Percentiles rank a stretch among this genome's conserved stretches.
Conservation (phyloP, 108 stramenopile species). For the Mayamaea pseudoterrestris region DNA sequence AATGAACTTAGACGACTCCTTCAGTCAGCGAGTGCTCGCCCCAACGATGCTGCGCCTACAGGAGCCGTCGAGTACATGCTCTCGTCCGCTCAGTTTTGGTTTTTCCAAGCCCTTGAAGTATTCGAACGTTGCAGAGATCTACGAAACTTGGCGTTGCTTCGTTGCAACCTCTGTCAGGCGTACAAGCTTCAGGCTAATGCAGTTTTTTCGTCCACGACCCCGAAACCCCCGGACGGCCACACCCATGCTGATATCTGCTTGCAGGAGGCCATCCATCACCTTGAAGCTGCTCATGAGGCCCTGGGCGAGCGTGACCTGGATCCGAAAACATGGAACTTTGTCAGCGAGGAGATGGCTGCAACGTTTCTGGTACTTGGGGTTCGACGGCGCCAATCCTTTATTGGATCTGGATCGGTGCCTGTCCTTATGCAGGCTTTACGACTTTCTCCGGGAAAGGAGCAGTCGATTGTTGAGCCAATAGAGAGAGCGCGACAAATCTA, state of each 20-base stretch:
- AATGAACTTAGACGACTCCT: constrained; percentile 40
- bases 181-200: constrained; percentile 65
- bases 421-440: constrained; percentile 36
- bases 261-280: constrained; percentile 63
- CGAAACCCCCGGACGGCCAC: constrained; percentile 1
- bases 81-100: constrained; percentile 75
- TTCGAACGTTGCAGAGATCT: constrained; percentile 48
- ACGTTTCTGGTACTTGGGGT: constrained; percentile 71
- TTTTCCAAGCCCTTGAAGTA: constrained; percentile 41
- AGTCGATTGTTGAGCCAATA: constrained; percentile 71
- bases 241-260: constrained; percentile 60
- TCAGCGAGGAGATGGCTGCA: constrained; percentile 67
- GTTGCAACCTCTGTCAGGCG: constrained; percentile 73
- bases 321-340: constrained; percentile 75
- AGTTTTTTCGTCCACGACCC: constrained; percentile 28
- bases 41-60: not conserved
- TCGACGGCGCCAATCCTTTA: constrained; percentile 55
- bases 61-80: constrained; percentile 34
- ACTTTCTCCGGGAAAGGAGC: constrained; percentile 55
- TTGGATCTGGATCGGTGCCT: constrained; percentile 40
- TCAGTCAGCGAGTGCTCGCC: constrained; percentile 1
- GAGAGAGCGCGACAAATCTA: constrained; percentile 63
- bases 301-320: constrained; percentile 61
- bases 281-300: constrained; percentile 55
- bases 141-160: constrained; percentile 57